phyloP scores from a whole-genome alignment of 805 yeast species.

The Hemisphaericaspora nanyangensis region DNA sequence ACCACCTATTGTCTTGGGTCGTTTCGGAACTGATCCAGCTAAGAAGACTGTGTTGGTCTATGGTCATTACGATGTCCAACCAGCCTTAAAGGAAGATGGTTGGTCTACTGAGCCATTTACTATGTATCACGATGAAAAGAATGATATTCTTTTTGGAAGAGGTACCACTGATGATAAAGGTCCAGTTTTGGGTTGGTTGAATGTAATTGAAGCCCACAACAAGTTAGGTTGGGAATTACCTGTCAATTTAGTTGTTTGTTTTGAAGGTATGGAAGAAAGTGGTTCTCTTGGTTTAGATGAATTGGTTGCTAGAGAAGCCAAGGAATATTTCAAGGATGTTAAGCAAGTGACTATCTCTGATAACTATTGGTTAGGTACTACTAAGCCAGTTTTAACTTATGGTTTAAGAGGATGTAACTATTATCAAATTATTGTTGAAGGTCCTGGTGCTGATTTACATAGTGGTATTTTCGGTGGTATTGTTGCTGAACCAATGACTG shows the following conservation, averaged over 20 bases:
- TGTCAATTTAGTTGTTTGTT: constrained; percentile 86
- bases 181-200: constrained; percentile 96
- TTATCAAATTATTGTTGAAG: constrained; percentile 75
- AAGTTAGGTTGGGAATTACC: constrained; percentile 85
- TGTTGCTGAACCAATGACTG: constrained; percentile 96
- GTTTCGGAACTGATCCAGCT: constrained; percentile 74
- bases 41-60: constrained; percentile 89
- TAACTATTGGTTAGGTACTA: constrained; percentile 98
- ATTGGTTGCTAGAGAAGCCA: constrained; percentile 75
- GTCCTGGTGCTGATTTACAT: constrained; percentile 97
- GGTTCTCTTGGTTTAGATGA: constrained; percentile 91
- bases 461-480: constrained; percentile 97
- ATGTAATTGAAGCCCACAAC: constrained; percentile 85
- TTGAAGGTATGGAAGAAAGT: constrained; percentile 99
- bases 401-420: constrained; percentile 97
- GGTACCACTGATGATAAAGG: constrained; percentile 98
- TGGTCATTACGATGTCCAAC: constrained; percentile 99
- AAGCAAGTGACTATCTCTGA: constrained; percentile 96
- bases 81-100: constrained; percentile 88
- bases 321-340: constrained; percentile 75
- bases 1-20: constrained; percentile 93
- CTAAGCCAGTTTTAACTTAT: constrained; percentile 93
- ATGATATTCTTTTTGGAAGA: constrained; percentile 77
- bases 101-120: constrained; percentile 93
- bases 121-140: constrained; percentile 54